A percentile compares a stretch with the other conserved stretches of the same genome.
These are phyloP conservation scores for Magnaporthales sp. DNA, from an alignment of 2,329 filamentous ascomycete genomes.

Conservation along the genomic window DNA sequence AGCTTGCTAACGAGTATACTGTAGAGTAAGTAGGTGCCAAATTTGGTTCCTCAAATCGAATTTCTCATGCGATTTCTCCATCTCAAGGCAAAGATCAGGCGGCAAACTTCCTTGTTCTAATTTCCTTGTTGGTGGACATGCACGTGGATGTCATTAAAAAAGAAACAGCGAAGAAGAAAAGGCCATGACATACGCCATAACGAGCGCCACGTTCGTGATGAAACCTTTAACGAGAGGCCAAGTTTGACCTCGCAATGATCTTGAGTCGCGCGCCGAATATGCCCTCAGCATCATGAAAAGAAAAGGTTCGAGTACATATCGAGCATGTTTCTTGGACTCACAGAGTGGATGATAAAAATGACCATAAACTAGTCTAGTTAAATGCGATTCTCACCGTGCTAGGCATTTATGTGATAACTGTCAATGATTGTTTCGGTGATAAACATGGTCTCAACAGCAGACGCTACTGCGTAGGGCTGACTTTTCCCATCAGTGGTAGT, in stretches of 20 bases:
- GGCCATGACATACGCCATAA: neutral
- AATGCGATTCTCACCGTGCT: neutral
- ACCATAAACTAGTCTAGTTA: neutral
- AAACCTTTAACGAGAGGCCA: neutral
- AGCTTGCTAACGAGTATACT: neutral
- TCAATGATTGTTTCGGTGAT: neutral
- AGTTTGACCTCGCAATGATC: neutral
- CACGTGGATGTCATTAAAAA: neutral
- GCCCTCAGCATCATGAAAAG: neutral
- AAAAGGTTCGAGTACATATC: neutral
- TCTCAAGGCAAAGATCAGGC: neutral
- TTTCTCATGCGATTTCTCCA: neutral
- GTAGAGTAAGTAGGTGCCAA: neutral
- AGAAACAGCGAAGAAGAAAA: neutral
- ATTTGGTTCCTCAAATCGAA: neutral
- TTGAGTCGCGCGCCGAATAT: neutral
- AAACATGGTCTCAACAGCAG: neutral
- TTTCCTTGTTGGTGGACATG: neutral
- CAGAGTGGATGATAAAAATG: neutral
- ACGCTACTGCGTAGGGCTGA: neutral
- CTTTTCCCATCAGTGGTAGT: neutral
- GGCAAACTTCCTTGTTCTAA: neutral
- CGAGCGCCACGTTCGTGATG: neutral
- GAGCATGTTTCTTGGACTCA: neutral
- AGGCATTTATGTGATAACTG: neutral